phyloP scores from a whole-genome alignment of 1,139 yeast genomes.

The Lizanozyma gosingica region DNA sequence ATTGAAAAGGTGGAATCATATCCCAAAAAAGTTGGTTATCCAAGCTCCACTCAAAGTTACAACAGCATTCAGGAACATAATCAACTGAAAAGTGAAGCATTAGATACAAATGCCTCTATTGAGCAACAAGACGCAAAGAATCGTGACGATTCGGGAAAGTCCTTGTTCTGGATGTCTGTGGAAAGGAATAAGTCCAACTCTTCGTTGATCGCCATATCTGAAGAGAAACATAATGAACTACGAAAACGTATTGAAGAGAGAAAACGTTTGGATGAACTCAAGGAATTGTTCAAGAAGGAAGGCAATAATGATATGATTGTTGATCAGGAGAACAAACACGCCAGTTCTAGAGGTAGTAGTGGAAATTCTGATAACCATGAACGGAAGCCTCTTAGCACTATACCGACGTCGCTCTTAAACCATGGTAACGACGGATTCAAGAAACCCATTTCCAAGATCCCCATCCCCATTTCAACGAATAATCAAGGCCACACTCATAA shows the following conservation, averaged over 20 bases:
- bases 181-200: neutral
- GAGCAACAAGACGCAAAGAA: neutral
- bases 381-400: neutral
- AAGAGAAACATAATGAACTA: conserved; percentile 18
- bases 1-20: neutral
- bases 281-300: neutral
- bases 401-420: neutral
- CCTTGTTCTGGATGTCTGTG: neutral
- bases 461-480: neutral
- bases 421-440: neutral
- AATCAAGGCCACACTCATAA: neutral
- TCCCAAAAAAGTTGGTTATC: too few species aligned
- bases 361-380: neutral
- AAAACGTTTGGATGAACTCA: conserved; percentile 12
- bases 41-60: neutral
- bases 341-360: neutral
- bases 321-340: neutral
- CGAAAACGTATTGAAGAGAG: conserved; percentile 21
- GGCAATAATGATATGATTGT: neutral
- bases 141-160: neutral
- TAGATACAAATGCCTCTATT: neutral
- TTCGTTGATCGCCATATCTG: conserved; percentile 6
- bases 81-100: neutral
- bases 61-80: neutral
- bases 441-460: neutral